These are phyloP conservation scores for Paraphysoderma sedebokerense DNA, from an alignment of 371 early-diverging fungal genomes.

Conservation along the genomic window DNA sequence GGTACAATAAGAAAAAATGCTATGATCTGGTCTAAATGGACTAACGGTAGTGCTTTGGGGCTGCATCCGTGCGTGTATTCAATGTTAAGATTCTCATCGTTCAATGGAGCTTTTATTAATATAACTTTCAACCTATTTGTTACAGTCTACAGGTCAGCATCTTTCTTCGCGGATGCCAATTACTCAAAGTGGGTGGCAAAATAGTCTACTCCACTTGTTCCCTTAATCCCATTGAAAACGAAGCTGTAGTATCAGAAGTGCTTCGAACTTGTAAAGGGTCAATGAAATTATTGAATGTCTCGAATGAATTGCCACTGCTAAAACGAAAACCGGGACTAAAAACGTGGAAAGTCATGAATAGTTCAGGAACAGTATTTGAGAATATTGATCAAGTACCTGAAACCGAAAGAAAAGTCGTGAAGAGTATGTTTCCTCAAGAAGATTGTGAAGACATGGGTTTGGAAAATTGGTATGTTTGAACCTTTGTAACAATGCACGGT, in stretches of 20 bases:
- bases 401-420: too few species aligned
- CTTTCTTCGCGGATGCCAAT: slow-evolving; percentile 68
- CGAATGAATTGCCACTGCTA: slow-evolving; percentile 46
- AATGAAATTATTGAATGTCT: slow-evolving; percentile 67
- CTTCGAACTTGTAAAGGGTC: slow-evolving; percentile 48
- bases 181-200: slow-evolving; percentile 81
- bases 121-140: neutral
- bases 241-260: slow-evolving; percentile 83
- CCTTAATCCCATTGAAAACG: slow-evolving; percentile 94
- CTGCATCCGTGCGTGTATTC: slow-evolving; percentile 58
- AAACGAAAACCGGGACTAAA: slow-evolving; percentile 59
- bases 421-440: too few species aligned
- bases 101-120: neutral
- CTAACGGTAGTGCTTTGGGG: slow-evolving; percentile 43
- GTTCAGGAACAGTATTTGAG: too few species aligned
- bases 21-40: slow-evolving; percentile 81
- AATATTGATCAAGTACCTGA: too few species aligned
- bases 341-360: slow-evolving; percentile 64
- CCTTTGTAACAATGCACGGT: too few species aligned
- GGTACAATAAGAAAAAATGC: slow-evolving; percentile 97
- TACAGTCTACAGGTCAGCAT: slow-evolving; percentile 60
- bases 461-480: too few species aligned
- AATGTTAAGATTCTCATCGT: neutral
- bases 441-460: slow-evolving; percentile 4
- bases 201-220: slow-evolving; percentile 99